These are phyloP conservation scores for Leccinum subtestaceum DNA, from an alignment of 768 basidiomycete species.

Conservation along the genomic window DNA sequence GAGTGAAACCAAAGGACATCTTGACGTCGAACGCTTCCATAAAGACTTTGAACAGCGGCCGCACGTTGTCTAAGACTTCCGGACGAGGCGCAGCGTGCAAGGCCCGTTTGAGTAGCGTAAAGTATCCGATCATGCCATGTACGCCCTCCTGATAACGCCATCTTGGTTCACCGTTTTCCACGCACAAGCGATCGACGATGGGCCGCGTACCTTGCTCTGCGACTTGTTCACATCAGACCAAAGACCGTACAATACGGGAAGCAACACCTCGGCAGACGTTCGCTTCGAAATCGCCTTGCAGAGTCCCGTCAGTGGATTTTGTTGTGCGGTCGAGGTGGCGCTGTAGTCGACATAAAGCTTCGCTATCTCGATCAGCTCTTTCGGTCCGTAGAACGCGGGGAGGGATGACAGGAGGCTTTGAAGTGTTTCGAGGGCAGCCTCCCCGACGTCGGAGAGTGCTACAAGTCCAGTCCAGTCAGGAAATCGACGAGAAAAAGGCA, in stretches of 20 bases:
- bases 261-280: constrained; percentile 60
- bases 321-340: constrained; percentile 6
- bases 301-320: constrained; percentile 39
- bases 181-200: no score
- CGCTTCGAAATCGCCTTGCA: constrained; percentile 69
- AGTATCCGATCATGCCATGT: constrained; percentile 44
- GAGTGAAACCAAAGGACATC: constrained; percentile 23
- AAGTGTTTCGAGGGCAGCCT: constrained; percentile 48
- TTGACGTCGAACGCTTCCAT: constrained; percentile 69
- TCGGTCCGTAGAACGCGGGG: constrained; percentile 75
- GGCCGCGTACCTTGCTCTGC: constrained; percentile 37
- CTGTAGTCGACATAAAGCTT: constrained; percentile 53
- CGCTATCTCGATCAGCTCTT: constrained; percentile 56
- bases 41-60: constrained; percentile 73
- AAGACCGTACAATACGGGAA: constrained; percentile 60
- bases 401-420: constrained; percentile 69
- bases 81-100: constrained; percentile 63
- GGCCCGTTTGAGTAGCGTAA: constrained; percentile 63
- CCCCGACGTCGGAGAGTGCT: constrained; percentile 34
- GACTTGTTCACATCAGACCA: constrained; percentile 45
- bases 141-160: constrained; percentile 20
- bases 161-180: constrained; percentile 2
- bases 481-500: not conserved
- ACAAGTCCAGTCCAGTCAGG: not conserved
- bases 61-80: constrained; percentile 63